phyloP scores from a whole-genome alignment of 352 stramenopile genomes.

The Globisporangium canariense region DNA sequence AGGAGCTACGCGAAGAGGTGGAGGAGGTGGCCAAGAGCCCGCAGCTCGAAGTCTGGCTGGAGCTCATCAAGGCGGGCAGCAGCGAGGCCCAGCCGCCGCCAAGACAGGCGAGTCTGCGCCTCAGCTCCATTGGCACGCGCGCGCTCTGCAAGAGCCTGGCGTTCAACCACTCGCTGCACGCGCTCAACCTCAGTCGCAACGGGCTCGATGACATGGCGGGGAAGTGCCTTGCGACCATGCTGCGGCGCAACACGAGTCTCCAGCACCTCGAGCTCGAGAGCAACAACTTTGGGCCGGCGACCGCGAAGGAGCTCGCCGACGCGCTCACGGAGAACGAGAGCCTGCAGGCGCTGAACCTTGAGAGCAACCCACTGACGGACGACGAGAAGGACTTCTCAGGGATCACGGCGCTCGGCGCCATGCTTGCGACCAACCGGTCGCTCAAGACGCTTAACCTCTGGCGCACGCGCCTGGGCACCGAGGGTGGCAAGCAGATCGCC shows the following conservation, averaged over 20 bases:
- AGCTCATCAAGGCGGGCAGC: conserved; percentile 39
- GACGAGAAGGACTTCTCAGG: conserved; percentile 77
- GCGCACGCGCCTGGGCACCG: conserved; percentile 61
- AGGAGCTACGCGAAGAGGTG: conserved; percentile 70
- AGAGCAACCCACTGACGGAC: conserved; percentile 78
- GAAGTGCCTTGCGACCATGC: conserved; percentile 54
- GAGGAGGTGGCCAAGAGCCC: conserved; percentile 64
- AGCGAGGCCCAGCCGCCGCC: conserved; percentile 36
- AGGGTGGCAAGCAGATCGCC: conserved; percentile 66
- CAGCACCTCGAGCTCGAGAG: conserved; percentile 63
- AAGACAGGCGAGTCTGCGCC: conserved; percentile 46
- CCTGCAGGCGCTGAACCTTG: conserved; percentile 57
- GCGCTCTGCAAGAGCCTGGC: conserved; percentile 66
- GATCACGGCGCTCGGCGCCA: conserved; percentile 43
- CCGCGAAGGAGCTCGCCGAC: conserved; percentile 49
- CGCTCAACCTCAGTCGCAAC: conserved; percentile 68
- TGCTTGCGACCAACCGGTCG: conserved; percentile 58
- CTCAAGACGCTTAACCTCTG: conserved; percentile 72
- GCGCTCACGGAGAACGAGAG: conserved; percentile 51
- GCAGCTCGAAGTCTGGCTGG: conserved; percentile 71
- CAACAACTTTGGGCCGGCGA: conserved; percentile 52
- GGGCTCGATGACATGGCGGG: conserved; percentile 58
- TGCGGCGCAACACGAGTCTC: conserved; percentile 62
- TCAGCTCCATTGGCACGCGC: conserved; percentile 49
- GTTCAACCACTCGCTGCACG: conserved; percentile 63